Base-by-base conservation (phyloP, 805 yeast species). In the Candida loeiensis region DNA sequence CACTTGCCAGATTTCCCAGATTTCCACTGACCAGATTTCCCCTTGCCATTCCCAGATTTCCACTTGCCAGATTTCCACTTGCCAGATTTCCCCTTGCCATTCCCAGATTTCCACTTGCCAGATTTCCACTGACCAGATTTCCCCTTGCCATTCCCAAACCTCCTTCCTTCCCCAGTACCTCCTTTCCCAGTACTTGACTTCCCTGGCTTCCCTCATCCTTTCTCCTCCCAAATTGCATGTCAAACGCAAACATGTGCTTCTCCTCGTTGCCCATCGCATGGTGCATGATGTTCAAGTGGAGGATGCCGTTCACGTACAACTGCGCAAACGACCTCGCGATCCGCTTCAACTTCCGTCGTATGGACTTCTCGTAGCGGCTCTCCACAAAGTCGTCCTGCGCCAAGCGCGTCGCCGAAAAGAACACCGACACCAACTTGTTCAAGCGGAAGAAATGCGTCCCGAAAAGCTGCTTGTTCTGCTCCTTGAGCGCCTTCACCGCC, bases 271-370 rank as follows among this genome's bases (percentile, higher is more conserved):
- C 48, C n/a, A 51, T 51, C 4, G 56, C 44, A 40, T 61, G 48
- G 42, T 64, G 64, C 59, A 69, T 59, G 22, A 69, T 64, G 34
- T 68, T 65, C 39, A 83, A 64, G 54, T 77, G 83, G n/a, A 84
- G 55, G 36, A 74, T 68, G 6, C 86, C 84, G 52, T 80, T 80
- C 41, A 82, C 75, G 43, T 80, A 78, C 41, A 85, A 71, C 43
- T 79, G 83, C 2, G 86, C 74, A 42, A 79, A 70, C 1, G 82
- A 66, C 6, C 71, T 61, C 0, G 80, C 73, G 12, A 82, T 63
- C 44, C 73, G 70, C 49, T 71, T 77, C 47, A 83, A 56, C 27
- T 76, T 60, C 39, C 66, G 65, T 41, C 75, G 69, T 9, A 82
- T 69, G 8, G 73, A 59, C 17, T 57, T 59, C 38, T 76, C 75